Base-by-base conservation (phyloP, 1,284 basidiomycete genomes). In the Tylopilus orsonianus region DNA sequence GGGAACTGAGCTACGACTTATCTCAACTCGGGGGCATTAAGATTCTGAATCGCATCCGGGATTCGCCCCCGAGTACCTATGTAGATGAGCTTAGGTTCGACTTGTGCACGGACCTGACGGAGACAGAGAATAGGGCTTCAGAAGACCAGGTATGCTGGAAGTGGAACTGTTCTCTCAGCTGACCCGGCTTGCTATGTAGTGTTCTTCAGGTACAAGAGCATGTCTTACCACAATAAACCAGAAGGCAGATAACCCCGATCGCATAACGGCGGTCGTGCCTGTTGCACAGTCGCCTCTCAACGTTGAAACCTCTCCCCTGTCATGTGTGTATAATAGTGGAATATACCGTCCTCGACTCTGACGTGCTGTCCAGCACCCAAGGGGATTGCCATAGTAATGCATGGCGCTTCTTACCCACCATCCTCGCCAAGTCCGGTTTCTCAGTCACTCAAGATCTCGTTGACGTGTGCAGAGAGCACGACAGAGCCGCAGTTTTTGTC, bases 201-300 rank as follows among this genome's bases (percentile, higher is more conserved):
- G 89, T 71, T 68, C 77, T 29, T 49, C 60, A 30, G 85, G 80
- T 27, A 86, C 85, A 36, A 74, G 82, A 58, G 87, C 80, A 44
- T 92, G 89, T 65, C 70, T 90, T 29, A 85, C 80, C 4, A 79
- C 75, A 57, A 76, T 75, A 32, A 90, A 88, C 61, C 59, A 71
- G 58, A 90, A 87, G 67, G 57, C 59, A 6, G 73, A 69, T 29
- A 62, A 72, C 41, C 44, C 64, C 8, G 81, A 86, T 53, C 77
- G 85, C 42, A 68, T 90, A 58, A 71, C 81, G 30, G 71, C 80
- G 35, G 85, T 88, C 16, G 78, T 90, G 50, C 81, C 85, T 18
- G 59, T 90, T 24, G 85, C 80, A 16, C 72, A 78, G 52, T 71
- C 75, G 8, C 65, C 64, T 22, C 64, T 78, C 19, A 56, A 74